Evolutionary conservation across 139 green algal genomes (phyloP).

Genomic region (Edaphochlamys debaryana): DNA sequence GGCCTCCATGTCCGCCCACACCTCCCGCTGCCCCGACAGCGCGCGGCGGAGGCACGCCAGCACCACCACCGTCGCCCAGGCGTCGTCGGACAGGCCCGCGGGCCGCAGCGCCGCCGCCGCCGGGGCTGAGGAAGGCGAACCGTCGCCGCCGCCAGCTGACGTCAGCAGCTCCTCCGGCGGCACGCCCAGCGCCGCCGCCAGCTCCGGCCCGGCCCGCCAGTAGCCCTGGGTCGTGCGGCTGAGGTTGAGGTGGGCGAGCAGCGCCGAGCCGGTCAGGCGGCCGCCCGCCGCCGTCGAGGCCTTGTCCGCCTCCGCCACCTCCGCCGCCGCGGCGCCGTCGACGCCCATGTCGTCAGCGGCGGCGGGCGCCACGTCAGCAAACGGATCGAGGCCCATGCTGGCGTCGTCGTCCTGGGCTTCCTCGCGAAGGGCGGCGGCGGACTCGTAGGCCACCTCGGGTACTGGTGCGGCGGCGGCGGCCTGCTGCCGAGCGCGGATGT

Average conservation of each 20-base stretch:
- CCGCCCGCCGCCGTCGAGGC: neutral
- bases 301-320: neutral
- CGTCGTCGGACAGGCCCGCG: neutral
- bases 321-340: too few species aligned
- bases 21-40: conserved; percentile 1
- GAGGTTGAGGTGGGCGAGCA: conserved; percentile 20
- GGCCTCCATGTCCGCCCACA: conserved; percentile 37
- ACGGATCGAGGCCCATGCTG: too few species aligned
- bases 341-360: too few species aligned
- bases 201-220: neutral
- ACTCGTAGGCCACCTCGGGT: too few species aligned
- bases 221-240: conserved; percentile 4
- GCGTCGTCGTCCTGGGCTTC: too few species aligned
- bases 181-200: conserved; percentile 5
- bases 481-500: too few species aligned
- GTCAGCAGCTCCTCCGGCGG: neutral
- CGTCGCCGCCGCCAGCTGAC: too few species aligned
- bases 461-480: too few species aligned
- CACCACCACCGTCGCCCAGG: conserved; percentile 19
- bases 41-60: neutral
- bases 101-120: neutral
- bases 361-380: too few species aligned
- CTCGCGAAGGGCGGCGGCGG: too few species aligned
- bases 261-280: neutral
- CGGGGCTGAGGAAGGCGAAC: too few species aligned